Evolutionary conservation across 192 early-diverging fungal genomes (phyloP), one percentile per base, ranked within the genome.

Genomic region (Coemansia sp.): DNA sequence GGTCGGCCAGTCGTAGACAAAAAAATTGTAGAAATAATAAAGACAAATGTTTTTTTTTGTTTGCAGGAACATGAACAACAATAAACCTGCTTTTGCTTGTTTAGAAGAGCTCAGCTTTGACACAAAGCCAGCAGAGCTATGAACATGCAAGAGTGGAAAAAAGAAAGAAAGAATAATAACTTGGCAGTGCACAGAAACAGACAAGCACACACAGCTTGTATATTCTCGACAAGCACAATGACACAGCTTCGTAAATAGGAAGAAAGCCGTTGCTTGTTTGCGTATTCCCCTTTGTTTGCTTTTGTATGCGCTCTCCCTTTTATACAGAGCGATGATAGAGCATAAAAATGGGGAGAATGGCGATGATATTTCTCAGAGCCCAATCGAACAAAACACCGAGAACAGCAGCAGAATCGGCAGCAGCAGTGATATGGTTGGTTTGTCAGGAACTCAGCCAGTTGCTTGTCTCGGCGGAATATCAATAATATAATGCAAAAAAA

Each of bases 71-170:
- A 56, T 8, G n/a, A 22, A 32, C 45, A 48, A 48, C 17, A 15
- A 5, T 22, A 56, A 56, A 33, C 54, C 54, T 56, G 54, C 54
- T 56, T 28, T 56, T 56, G 28, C 54, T 34, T 56, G 54, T 56
- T 56, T 56, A 12, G 14, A 48, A 48, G 45, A 33, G 5, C 22
- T 28, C 28, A 56, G 8, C 28, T 34, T 28, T 22, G 22, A 28
- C 54, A 56, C 54, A 56, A 56, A 56, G 54, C 33, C 54, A 56
- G 18, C 17, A 18, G 8, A 56, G 54, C 54, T 33, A 34, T 56
- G 54, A 22, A 56, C 28, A 34, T 56, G 54, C 54, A 56, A 56
- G 54, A 56, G 54, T 56, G 22, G 15, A 56, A 56, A 22, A 22
- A 22, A 28, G 28, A 4, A 56, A 5, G n/a, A 34, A 56, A 12